These are phyloP conservation scores for Quercus variabilis DNA, from an alignment of 306 rosid genomes.

Conservation along the genomic window DNA sequence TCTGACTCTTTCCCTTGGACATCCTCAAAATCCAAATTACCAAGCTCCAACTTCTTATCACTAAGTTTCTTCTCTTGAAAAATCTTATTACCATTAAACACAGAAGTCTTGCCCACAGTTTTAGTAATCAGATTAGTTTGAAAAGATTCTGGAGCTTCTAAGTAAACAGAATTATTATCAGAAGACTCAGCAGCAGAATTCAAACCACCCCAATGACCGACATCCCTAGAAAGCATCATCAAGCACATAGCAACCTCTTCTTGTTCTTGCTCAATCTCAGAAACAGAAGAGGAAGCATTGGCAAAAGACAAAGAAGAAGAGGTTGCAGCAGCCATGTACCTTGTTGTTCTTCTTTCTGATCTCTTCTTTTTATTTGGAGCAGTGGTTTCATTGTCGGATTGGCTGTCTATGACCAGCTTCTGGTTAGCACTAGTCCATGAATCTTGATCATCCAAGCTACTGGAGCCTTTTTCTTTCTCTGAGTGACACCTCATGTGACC, in stretches of 20 bases:
- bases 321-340: conserved; percentile 37
- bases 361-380: conserved; percentile 52
- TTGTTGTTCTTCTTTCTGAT: conserved; percentile 65
- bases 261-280: conserved; percentile 76
- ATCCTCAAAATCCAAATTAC: conserved; percentile 24
- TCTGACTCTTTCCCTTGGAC: conserved; percentile 26
- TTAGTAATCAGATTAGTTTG: conserved; percentile 26
- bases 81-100: neutral
- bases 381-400: conserved; percentile 65
- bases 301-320: conserved; percentile 42
- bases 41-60: conserved; percentile 24
- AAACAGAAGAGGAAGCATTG: conserved; percentile 51
- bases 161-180: conserved; percentile 50
- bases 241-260: conserved; percentile 90
- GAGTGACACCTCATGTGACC: conserved; percentile 95
- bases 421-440: conserved; percentile 47
- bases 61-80: conserved; percentile 28
- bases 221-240: conserved; percentile 82
- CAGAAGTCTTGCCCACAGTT: conserved; percentile 22
- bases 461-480: conserved; percentile 48
- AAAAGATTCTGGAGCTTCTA: conserved; percentile 41
- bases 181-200: conserved; percentile 57
- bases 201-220: conserved; percentile 46
- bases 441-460: conserved; percentile 57
- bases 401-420: conserved; percentile 49